Conservation (phyloP, 306 rosid genomes). For the Cucumis cinereus region DNA sequence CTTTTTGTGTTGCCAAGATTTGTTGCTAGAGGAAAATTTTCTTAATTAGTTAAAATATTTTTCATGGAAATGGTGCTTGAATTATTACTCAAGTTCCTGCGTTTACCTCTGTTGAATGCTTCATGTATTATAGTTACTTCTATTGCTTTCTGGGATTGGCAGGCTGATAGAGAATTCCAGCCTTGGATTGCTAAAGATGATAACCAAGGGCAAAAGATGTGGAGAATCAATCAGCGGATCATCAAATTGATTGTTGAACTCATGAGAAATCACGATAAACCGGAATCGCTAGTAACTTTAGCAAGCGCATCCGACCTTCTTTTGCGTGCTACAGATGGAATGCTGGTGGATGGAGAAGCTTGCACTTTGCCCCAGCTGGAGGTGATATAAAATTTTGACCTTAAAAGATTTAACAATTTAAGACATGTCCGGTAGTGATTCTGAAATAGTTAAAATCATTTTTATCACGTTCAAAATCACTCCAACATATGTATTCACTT, state of each 20-base stretch:
- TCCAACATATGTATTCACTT: no score
- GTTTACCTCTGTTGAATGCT: not conserved
- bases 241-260: conserved; percentile 84
- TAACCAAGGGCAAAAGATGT: conserved; percentile 81
- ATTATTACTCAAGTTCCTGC: not conserved
- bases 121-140: conserved; percentile 1
- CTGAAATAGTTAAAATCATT: no score
- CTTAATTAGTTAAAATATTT: not conserved
- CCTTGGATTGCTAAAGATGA: conserved; percentile 99
- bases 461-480: no score
- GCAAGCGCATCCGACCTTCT: conserved; percentile 93
- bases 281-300: conserved; percentile 73
- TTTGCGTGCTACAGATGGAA: conserved; percentile 94
- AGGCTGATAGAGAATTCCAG: conserved; percentile 92
- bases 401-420: not conserved
- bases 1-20: not conserved
- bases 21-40: not conserved
- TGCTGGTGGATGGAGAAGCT: conserved; percentile 98
- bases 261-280: conserved; percentile 81
- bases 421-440: no score
- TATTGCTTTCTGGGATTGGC: conserved; percentile 25
- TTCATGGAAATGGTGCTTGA: not conserved
- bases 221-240: conserved; percentile 89
- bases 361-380: conserved; percentile 92
- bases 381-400: conserved; percentile 29